Conservation (phyloP, 768 basidiomycete genomes). For the Collybia sordida region DNA sequence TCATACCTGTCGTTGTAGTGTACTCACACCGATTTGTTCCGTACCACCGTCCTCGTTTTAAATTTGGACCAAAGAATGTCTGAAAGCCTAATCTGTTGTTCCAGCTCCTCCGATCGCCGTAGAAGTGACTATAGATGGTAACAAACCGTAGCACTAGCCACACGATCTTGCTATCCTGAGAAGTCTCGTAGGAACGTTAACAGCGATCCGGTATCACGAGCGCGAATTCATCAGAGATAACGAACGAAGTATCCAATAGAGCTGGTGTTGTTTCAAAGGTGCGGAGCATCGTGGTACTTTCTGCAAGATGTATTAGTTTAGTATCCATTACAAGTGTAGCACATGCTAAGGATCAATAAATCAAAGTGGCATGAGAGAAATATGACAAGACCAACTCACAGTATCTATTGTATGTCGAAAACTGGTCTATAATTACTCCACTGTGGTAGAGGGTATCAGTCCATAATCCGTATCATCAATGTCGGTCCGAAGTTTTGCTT, state of each 20-base stretch:
- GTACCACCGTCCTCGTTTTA: background rate
- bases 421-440: slow-evolving; percentile 14
- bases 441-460: slow-evolving; percentile 33
- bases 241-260: background rate
- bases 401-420: slow-evolving; percentile 10
- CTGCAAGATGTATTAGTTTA: too few relatives aligned
- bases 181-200: too few relatives aligned
- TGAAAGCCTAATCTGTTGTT: too few relatives aligned
- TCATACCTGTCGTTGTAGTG: too few relatives aligned
- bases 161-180: too few relatives aligned
- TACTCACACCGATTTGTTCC: slow-evolving; percentile 1
- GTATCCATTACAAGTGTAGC: slow-evolving; percentile 6
- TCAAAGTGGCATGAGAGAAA: slow-evolving; percentile 1
- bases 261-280: background rate
- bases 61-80: too few relatives aligned
- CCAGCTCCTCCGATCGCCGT: too few relatives aligned
- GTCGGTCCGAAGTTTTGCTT: slow-evolving; percentile 28
- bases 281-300: background rate
- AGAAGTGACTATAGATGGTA: too few relatives aligned
- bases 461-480: slow-evolving; percentile 40
- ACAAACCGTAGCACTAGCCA: too few relatives aligned
- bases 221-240: too few relatives aligned
- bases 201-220: too few relatives aligned
- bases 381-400: background rate
- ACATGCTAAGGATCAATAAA: slow-evolving; percentile 1